Evolutionary conservation across 768 basidiomycete genomes (phyloP).

Genomic region (Boletus sp.): DNA sequence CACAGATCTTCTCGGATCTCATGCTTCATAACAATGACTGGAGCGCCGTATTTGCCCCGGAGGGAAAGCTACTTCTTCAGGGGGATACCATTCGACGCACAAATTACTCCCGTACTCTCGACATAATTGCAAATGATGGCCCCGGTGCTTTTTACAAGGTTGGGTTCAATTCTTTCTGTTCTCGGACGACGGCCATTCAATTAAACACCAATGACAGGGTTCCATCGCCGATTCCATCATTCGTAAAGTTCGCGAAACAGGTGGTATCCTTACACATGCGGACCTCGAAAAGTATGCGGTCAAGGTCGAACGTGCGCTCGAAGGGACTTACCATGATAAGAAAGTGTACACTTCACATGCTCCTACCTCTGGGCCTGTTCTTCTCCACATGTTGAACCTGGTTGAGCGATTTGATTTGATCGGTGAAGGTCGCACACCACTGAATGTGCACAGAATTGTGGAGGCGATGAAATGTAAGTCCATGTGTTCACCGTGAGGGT

Average conservation of each 20-base stretch:
- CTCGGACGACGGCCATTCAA: constrained; percentile 6
- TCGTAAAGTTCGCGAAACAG: constrained; percentile 63
- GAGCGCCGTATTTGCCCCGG: constrained; percentile 79
- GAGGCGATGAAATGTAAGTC: constrained; percentile 83
- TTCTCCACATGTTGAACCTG: constrained; percentile 89
- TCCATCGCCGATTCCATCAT: constrained; percentile 79
- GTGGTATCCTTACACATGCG: constrained; percentile 75
- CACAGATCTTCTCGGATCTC: constrained; percentile 45
- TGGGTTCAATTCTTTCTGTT: constrained; percentile 15
- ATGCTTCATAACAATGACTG: constrained; percentile 74
- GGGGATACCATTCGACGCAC: constrained; percentile 73
- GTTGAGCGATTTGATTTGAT: constrained; percentile 69
- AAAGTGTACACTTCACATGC: constrained; percentile 84
- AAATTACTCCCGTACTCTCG: constrained; percentile 77
- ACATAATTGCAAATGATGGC: constrained; percentile 71
- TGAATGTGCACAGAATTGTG: constrained; percentile 76
- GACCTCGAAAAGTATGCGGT: constrained; percentile 75
- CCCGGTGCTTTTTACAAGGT: constrained; percentile 82
- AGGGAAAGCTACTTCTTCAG: constrained; percentile 64
- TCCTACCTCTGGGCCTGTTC: constrained; percentile 86
- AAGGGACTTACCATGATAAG: constrained; percentile 73
- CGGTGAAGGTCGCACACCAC: constrained; percentile 48
- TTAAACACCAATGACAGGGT: constrained; percentile 46
- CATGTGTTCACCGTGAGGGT: constrained; percentile 15
- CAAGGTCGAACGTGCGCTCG: constrained; percentile 67